Conservation (phyloP, 2,329 filamentous ascomycete species). For the Trichoderma koningiopsis region DNA sequence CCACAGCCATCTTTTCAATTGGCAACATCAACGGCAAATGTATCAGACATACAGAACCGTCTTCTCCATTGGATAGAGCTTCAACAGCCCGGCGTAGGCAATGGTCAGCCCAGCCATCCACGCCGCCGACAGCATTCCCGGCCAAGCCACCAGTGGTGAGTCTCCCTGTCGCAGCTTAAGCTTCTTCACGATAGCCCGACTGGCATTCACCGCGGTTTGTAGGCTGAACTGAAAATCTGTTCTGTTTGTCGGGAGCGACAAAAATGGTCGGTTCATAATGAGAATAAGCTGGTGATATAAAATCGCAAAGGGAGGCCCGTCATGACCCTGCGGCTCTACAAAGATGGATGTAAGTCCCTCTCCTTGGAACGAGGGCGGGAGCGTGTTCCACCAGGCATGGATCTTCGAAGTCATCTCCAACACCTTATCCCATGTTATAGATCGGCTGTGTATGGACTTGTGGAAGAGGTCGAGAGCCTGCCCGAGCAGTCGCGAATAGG, state of each 20-base stretch:
- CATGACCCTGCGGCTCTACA: conserved; percentile 15
- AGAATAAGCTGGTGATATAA: conserved; percentile 21
- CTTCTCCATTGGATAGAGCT: conserved; percentile 21
- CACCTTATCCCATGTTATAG: conserved; percentile 22
- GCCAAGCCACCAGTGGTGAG: conserved; percentile 17
- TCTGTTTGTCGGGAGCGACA: conserved; percentile 16
- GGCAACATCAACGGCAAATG: neutral
- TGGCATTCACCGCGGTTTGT: conserved; percentile 16
- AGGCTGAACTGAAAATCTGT: conserved; percentile 20
- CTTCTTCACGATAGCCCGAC: conserved; percentile 20
- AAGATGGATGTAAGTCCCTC: conserved; percentile 17
- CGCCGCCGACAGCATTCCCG: conserved; percentile 19
- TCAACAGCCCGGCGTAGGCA: conserved; percentile 11
- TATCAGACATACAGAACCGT: conserved; percentile 4
- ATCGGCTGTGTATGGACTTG: conserved; percentile 21
- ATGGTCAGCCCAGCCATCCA: conserved; percentile 21
- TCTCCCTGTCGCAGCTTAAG: conserved; percentile 16
- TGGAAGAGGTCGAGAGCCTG: conserved; percentile 23
- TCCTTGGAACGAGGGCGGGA: conserved; percentile 12
- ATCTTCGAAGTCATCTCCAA: conserved; percentile 24
- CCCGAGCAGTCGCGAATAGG: conserved; percentile 21
- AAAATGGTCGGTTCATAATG: conserved; percentile 20
- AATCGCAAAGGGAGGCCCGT: conserved; percentile 22
- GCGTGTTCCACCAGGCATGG: conserved; percentile 22
- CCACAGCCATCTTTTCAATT: neutral